Evolutionary conservation across 1,284 basidiomycete genomes (phyloP).

Genomic region (Ustanciosporium gigantosporum): DNA sequence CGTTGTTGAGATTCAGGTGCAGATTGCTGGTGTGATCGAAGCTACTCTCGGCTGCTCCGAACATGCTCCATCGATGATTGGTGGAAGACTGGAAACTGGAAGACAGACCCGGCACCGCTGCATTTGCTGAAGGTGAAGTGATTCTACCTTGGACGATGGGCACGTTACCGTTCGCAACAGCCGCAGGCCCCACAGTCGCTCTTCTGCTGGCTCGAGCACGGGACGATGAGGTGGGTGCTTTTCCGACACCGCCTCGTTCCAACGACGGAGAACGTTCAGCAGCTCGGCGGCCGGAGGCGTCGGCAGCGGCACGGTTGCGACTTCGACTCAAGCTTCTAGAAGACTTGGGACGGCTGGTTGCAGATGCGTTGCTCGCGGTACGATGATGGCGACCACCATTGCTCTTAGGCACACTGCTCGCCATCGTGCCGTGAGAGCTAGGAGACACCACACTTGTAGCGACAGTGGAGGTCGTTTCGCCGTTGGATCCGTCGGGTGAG

Average conservation of each 20-base stretch:
- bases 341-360: conserved; percentile 22
- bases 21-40: conserved; percentile 1
- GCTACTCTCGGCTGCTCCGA: conserved; percentile 17
- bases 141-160: background rate
- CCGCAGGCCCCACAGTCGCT: conserved; percentile 42
- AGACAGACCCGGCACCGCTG: conserved; percentile 10
- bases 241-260: conserved; percentile 39
- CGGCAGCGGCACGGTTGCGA: conserved; percentile 14
- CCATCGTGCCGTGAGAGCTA: conserved; percentile 29
- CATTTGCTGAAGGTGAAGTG: conserved; percentile 1
- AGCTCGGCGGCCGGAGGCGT: conserved; percentile 11
- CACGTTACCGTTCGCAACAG: conserved; percentile 14
- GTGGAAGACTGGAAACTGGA: conserved; percentile 30
- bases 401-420: conserved; percentile 25
- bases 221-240: conserved; percentile 39
- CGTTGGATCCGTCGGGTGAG: conserved; percentile 39
- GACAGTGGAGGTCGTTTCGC: conserved; percentile 39
- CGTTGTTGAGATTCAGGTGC: conserved; percentile 23
- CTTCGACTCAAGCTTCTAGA: conserved; percentile 33
- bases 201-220: conserved; percentile 30
- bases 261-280: conserved; percentile 40
- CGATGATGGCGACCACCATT: conserved; percentile 19
- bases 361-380: conserved; percentile 31
- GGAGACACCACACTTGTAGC: conserved; percentile 40
- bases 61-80: conserved; percentile 29